phyloP scores from a whole-genome alignment of 2,329 filamentous ascomycete genomes.

The Colletotrichum euphorbiae region DNA sequence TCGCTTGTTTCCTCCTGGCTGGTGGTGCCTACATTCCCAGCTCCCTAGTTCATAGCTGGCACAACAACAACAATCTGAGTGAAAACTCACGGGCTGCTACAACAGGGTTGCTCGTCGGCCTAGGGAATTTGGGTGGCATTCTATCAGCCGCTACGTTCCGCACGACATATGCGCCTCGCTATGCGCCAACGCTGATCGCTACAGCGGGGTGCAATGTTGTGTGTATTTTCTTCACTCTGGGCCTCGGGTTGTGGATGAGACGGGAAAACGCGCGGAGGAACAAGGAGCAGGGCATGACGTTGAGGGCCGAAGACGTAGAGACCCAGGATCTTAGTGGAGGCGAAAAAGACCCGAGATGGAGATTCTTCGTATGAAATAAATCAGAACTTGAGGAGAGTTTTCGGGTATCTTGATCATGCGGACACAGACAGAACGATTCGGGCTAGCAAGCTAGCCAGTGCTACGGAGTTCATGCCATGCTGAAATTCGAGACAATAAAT shows the following conservation, averaged over 20 bases:
- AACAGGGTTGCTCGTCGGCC: constrained; percentile 58
- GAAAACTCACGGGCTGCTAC: constrained; percentile 59
- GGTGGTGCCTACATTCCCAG: constrained; percentile 58
- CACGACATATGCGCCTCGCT: constrained; percentile 60
- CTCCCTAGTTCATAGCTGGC: constrained; percentile 64
- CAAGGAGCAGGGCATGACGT: constrained; percentile 48
- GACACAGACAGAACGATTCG: too few species aligned
- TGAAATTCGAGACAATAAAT: too few species aligned
- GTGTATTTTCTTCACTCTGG: constrained; percentile 53
- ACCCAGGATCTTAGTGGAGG: constrained; percentile 54
- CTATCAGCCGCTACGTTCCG: constrained; percentile 52
- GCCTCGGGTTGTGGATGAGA: constrained; percentile 59
- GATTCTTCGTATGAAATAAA: constrained; percentile 45
- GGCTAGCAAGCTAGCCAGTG: too few species aligned
- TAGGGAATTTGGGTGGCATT: constrained; percentile 62
- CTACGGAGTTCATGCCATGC: too few species aligned
- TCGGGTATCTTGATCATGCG: too few species aligned
- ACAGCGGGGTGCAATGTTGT: constrained; percentile 55
- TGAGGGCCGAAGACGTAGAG: constrained; percentile 53
- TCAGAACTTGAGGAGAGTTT: too few species aligned
- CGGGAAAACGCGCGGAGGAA: constrained; percentile 55
- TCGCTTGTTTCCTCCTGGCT: constrained; percentile 62
- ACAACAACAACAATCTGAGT: constrained; percentile 58
- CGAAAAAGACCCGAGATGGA: constrained; percentile 51
- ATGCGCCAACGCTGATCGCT: constrained; percentile 58